Evolutionary conservation across 2,329 filamentous ascomycete species (phyloP).

Genomic region (Colletotrichum scovillei): DNA sequence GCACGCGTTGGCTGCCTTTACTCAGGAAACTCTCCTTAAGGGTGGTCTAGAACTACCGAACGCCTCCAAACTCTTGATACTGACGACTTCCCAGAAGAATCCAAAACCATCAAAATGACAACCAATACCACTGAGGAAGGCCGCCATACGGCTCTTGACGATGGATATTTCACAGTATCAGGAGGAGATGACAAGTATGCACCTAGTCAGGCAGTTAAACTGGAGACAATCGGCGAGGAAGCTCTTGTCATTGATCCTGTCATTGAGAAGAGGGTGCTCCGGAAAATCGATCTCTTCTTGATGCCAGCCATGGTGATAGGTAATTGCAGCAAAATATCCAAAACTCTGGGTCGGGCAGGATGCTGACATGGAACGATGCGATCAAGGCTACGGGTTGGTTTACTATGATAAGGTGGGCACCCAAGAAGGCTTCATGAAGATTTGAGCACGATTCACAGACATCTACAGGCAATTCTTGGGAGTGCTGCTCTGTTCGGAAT

Average conservation of each 20-base stretch:
- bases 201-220: neutral
- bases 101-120: neutral
- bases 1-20: no score
- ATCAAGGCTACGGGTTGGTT: constrained; percentile 48
- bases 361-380: neutral
- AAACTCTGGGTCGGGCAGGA: neutral
- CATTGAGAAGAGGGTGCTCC: constrained; percentile 66
- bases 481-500: constrained; percentile 81
- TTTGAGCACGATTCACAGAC: neutral
- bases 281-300: constrained; percentile 75
- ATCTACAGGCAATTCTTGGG: constrained; percentile 72
- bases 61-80: neutral
- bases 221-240: constrained; percentile 50
- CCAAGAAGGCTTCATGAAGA: neutral
- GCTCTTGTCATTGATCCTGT: constrained; percentile 68
- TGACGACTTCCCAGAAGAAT: neutral
- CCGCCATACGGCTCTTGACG: neutral
- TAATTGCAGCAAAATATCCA: neutral
- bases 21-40: no score
- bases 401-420: constrained; percentile 56
- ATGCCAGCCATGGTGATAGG: constrained; percentile 75
- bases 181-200: neutral
- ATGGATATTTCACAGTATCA: neutral
- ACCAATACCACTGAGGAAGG: neutral
- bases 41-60: neutral